phyloP scores from a whole-genome alignment of 176 grass and related monocot species.

The Oryza punctata region DNA sequence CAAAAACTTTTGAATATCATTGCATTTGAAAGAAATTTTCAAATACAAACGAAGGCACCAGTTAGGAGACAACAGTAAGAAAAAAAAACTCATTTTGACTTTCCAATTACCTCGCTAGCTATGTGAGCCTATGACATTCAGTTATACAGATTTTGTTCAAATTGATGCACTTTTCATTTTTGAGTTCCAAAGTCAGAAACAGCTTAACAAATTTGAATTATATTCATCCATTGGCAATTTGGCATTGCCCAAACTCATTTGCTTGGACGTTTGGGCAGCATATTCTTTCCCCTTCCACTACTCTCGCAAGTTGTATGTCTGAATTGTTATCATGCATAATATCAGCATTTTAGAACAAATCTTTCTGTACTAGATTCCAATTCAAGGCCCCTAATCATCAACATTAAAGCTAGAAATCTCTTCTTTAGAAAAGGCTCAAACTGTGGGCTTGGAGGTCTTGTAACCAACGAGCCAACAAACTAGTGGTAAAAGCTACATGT shows the following conservation, averaged over 20 bases:
- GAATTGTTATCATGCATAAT: not conserved
- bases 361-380: not conserved
- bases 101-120: not conserved
- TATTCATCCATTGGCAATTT: slow-evolving; percentile 28
- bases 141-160: not conserved
- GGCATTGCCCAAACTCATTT: slow-evolving; percentile 34
- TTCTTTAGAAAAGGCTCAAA: not conserved
- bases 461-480: not conserved
- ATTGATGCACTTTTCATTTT: not conserved
- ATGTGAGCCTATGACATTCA: not conserved
- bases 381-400: slow-evolving; percentile 5
- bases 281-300: slow-evolving; percentile 50
- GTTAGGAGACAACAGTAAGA: not conserved
- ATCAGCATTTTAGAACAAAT: not conserved
- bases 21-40: not conserved
- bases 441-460: not conserved
- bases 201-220: not conserved
- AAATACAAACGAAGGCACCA: not conserved
- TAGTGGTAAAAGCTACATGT: not conserved
- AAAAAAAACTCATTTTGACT: not conserved
- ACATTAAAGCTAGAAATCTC: not conserved
- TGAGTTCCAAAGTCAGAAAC: not conserved
- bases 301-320: slow-evolving; percentile 26
- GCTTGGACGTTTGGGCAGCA: slow-evolving; percentile 39
- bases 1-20: not conserved